phyloP scores from a whole-genome alignment of 129 eudicot species.

The Solidago caesia region DNA sequence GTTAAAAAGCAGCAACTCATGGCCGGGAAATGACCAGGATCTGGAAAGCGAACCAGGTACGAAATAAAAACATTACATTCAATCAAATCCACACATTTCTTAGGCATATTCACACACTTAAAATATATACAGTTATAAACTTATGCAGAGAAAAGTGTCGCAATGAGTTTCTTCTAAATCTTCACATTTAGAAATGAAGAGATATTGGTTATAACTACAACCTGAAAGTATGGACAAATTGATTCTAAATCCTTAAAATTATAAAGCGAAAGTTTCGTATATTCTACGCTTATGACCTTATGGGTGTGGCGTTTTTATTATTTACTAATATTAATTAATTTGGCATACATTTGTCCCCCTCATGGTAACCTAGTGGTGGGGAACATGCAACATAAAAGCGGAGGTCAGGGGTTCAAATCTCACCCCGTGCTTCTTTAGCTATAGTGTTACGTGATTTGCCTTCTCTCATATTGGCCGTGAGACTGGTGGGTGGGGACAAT shows the following conservation, averaged over 20 bases:
- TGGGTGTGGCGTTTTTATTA: slow-evolving; percentile 1
- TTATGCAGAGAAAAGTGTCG: neutral
- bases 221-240: slow-evolving; percentile 1
- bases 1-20: slow-evolving; percentile 48
- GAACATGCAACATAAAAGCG: too few relatives aligned
- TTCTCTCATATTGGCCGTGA: too few relatives aligned
- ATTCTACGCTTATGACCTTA: neutral
- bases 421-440: too few relatives aligned
- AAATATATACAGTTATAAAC: neutral
- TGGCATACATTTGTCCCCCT: too few relatives aligned
- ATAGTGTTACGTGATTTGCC: too few relatives aligned
- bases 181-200: neutral
- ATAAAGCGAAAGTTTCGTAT: neutral
- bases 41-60: slow-evolving; percentile 31
- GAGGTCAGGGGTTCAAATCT: too few relatives aligned
- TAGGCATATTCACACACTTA: slow-evolving; percentile 1
- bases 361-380: too few relatives aligned
- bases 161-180: neutral
- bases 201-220: neutral
- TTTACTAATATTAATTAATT: neutral
- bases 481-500: too few relatives aligned
- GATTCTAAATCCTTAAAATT: neutral
- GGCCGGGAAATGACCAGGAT: slow-evolving; percentile 54
- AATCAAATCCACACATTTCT: neutral
- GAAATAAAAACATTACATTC: neutral